Evolutionary conservation across 768 basidiomycete species (phyloP).

Genomic region (Boletellus sp.): DNA sequence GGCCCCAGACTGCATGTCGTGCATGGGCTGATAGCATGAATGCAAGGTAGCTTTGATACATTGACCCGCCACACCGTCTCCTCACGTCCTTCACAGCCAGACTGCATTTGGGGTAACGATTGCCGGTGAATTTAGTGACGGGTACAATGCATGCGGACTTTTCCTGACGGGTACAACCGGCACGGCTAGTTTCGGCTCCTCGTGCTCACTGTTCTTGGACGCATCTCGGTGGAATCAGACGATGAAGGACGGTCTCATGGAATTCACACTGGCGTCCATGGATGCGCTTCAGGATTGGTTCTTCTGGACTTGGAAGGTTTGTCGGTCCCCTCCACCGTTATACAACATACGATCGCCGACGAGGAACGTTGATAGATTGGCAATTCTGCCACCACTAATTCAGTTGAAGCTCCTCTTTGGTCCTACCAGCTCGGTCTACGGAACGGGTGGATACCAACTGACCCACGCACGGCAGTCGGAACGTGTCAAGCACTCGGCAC

Average conservation of each 20-base stretch:
- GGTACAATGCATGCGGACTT: constrained; percentile 63
- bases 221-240: constrained; percentile 50
- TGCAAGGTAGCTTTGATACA: constrained; percentile 25
- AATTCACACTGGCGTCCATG: constrained; percentile 56
- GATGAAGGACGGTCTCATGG: constrained; percentile 48
- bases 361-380: constrained; percentile 43
- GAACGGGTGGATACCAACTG: constrained; percentile 74
- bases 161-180: constrained; percentile 38
- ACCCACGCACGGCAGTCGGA: constrained; percentile 67
- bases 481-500: constrained; percentile 56
- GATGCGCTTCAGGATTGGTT: constrained; percentile 66
- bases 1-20: constrained; percentile 50
- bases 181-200: constrained; percentile 24
- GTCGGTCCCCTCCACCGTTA: neutral
- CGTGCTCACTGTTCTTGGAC: constrained; percentile 45
- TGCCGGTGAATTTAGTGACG: constrained; percentile 74
- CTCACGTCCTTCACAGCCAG: constrained; percentile 31
- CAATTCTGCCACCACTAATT: constrained; percentile 48
- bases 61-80: neutral
- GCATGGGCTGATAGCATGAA: constrained; percentile 59
- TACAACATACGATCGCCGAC: neutral
- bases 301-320: constrained; percentile 78
- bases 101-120: constrained; percentile 64
- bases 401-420: constrained; percentile 58
- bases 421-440: constrained; percentile 66